A percentile compares a stretch with the other conserved stretches of the same genome.
Evolutionary conservation across 2,329 filamentous ascomycete species (phyloP).

Genomic region (Coleophoma eucalyptorum): DNA sequence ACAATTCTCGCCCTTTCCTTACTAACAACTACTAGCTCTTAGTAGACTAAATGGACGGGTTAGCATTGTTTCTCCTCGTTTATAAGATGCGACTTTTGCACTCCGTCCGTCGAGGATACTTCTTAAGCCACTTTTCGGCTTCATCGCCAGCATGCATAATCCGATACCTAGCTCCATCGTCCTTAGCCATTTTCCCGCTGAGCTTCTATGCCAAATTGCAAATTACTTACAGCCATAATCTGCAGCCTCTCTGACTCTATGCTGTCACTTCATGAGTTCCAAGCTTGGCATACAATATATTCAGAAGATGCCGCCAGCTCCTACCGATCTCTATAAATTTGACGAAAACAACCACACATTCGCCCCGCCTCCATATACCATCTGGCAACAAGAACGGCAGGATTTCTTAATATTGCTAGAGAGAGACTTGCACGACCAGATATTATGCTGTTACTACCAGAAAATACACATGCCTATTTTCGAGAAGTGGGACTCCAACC

Average conservation of each 20-base stretch:
- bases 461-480: neutral
- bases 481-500: neutral
- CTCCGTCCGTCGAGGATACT: too few species aligned
- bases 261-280: neutral
- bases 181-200: neutral
- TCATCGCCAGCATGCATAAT: neutral
- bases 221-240: neutral
- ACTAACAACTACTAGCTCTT: too few species aligned
- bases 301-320: neutral
- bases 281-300: neutral
- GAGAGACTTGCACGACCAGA: neutral
- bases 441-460: neutral
- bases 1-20: too few species aligned
- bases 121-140: too few species aligned
- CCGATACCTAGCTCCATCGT: neutral
- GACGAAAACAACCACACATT: neutral
- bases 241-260: neutral
- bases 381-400: neutral
- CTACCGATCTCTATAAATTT: neutral
- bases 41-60: too few species aligned
- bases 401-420: neutral
- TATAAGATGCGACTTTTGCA: too few species aligned
- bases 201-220: neutral
- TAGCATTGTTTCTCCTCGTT: too few species aligned
- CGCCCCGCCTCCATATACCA: neutral